Base-by-base conservation (phyloP, 2,329 filamentous ascomycete genomes). In the Penicillium hordei region DNA sequence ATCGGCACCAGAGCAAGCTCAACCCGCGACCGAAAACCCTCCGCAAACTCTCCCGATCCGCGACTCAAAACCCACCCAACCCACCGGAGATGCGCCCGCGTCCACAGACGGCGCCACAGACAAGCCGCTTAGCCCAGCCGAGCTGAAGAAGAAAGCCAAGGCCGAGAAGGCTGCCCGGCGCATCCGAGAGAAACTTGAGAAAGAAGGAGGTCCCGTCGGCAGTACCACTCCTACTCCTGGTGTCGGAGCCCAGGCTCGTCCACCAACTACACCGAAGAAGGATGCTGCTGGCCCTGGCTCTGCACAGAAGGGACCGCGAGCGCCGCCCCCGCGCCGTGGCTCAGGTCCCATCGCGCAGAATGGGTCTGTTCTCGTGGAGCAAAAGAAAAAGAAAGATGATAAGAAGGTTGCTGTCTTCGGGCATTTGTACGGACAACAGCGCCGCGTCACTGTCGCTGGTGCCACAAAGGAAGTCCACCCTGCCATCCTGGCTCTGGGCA, bases 81-180 rank as follows among this genome's bases (percentile, higher is more conserved):
- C 63, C 62, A 57, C 59, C 48, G 68, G 69, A 52, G 63, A 66
- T 56, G 61, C 49, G 15, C 29, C 62, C 53, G 55, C 69, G 31
- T 55, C 70, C 42, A 45, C 64, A 15, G 58, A 65, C 2, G 61
- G 65, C 38, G 60, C 57, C 5, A 62, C 62, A 7, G 69, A 70
- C 31, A 74, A 74, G 27, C 72, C 77, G 27, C 67, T 79, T 31
- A 73, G 74, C 7, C 70, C 70, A 36, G 91, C 91, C 21, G 89
- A 96, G 75, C 72, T 96, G 69, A 97, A 97, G 78, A 93, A 93
- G 69, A 87, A 86, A 72, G 89, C 89, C 60, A 93, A 96, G 74
- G 93, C 91, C 33, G 93, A 97, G 73, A 97, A 97, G 79, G 89
- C 90, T 52, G 92, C 92, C 46, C 83, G 91, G 60, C 84, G 93